A percentile compares a stretch with the other conserved stretches of the same genome.
Conservation (phyloP, 2,329 filamentous ascomycete genomes). For the Aspergillus pseudotamarii region DNA sequence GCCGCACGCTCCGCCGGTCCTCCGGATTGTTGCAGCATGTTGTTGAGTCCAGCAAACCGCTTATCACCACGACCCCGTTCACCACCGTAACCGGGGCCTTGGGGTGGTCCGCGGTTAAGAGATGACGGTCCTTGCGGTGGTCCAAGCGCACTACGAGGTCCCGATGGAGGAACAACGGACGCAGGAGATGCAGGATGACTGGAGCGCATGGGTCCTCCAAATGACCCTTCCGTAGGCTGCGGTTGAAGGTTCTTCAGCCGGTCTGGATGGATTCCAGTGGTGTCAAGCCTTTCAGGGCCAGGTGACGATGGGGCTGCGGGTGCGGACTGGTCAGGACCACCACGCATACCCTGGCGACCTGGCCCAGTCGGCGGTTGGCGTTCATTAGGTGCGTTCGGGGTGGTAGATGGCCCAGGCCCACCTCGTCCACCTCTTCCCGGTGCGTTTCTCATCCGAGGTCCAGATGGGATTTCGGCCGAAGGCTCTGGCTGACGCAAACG, state of each 20-base stretch:
- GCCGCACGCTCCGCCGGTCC: conserved; percentile 34
- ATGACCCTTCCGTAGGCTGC: conserved; percentile 27
- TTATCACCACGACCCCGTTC: conserved; percentile 49
- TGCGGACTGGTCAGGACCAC: conserved; percentile 34
- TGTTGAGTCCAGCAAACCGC: conserved; percentile 51
- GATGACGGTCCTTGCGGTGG: conserved; percentile 41
- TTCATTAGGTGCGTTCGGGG: conserved; percentile 31
- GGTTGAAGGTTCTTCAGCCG: conserved; percentile 50
- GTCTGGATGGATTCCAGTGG: conserved; percentile 57
- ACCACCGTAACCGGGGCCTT: conserved; percentile 39
- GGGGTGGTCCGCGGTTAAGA: conserved; percentile 38
- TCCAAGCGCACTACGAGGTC: conserved; percentile 41
- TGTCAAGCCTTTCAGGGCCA: conserved; percentile 37
- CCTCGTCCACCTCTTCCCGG: conserved; percentile 43
- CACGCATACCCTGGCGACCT: conserved; percentile 40
- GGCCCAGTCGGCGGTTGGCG: conserved; percentile 50
- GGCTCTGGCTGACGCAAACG: conserved; percentile 47
- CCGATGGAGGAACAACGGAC: conserved; percentile 40
- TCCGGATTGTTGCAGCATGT: conserved; percentile 49
- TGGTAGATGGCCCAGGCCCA: conserved; percentile 25
- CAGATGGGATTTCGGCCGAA: conserved; percentile 54
- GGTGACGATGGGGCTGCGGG: conserved; percentile 35
- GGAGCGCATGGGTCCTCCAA: conserved; percentile 23
- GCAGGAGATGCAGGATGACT: conserved; percentile 30
- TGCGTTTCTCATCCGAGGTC: conserved; percentile 52